Evolutionary conservation across 805 yeast species (phyloP).

Genomic region (Pichia scutulata): DNA sequence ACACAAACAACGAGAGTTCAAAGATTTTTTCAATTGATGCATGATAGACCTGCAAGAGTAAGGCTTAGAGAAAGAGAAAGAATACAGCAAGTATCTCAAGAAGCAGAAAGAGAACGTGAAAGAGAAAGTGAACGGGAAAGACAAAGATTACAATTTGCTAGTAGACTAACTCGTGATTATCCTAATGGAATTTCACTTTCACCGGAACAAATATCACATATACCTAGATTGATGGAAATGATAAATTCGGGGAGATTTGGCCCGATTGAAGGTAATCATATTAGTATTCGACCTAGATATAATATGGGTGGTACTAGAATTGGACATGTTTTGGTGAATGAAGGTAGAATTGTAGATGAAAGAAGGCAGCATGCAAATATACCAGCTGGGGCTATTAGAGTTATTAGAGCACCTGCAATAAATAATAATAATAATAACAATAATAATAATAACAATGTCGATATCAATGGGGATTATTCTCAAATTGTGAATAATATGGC

Average conservation of each 20-base stretch:
- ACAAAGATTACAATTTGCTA: background rate
- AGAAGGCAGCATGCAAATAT: conserved; percentile 8
- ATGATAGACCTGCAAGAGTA: conserved; percentile 12
- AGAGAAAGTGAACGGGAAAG: conserved; percentile 8
- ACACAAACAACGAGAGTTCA: conserved; percentile 26
- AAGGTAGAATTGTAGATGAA: background rate
- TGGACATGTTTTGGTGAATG: background rate
- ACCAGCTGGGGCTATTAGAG: conserved; percentile 1
- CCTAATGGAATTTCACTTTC: background rate
- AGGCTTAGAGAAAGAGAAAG: conserved; percentile 8
- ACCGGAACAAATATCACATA: background rate
- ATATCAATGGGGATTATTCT: background rate
- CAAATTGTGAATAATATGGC: background rate
- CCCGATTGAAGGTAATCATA: background rate
- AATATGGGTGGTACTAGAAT: background rate
- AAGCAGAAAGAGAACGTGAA: conserved; percentile 8
- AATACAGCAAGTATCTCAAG: conserved; percentile 5
- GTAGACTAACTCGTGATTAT: background rate
- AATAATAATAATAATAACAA: too few species aligned
- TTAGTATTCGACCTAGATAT: background rate
- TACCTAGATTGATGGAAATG: background rate
- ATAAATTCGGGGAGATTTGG: background rate
- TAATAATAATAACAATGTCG: too few species aligned
- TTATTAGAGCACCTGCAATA: background rate
- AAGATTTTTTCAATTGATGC: conserved; percentile 25